These are phyloP conservation scores for Pholiota adiposa DNA, from an alignment of 1,284 basidiomycete species.

Conservation along the genomic window DNA sequence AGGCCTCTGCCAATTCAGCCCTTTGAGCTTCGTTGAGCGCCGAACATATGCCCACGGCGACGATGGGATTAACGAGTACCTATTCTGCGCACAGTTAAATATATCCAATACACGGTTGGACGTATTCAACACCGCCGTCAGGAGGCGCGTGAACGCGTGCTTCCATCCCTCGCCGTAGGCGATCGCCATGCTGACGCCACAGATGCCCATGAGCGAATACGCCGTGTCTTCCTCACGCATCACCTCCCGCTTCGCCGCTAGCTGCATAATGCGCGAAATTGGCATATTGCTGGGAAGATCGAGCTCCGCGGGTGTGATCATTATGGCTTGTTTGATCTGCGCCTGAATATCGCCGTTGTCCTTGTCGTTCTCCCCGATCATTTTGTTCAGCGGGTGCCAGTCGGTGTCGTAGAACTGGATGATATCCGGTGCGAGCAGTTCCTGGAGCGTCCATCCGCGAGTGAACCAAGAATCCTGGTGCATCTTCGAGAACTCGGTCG, in stretches of 20 bases:
- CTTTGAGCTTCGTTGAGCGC: neutral
- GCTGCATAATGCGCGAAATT: neutral
- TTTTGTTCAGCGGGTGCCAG: neutral
- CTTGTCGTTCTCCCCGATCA: neutral
- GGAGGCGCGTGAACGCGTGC: neutral
- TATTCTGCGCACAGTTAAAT: neutral
- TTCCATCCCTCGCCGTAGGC: neutral
- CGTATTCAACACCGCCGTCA: neutral
- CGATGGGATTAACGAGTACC: neutral
- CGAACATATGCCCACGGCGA: neutral
- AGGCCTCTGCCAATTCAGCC: neutral
- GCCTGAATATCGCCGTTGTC: neutral
- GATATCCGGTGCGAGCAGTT: conserved; percentile 2
- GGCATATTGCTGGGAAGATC: neutral
- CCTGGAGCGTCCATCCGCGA: conserved; percentile 14
- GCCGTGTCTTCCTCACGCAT: neutral
- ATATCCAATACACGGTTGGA: neutral
- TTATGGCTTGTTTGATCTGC: neutral
- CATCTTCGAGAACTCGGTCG: conserved; percentile 1
- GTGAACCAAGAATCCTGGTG: conserved; percentile 11
- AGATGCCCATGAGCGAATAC: neutral
- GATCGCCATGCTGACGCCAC: neutral
- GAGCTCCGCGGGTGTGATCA: neutral
- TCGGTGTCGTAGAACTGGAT: conserved; percentile 3
- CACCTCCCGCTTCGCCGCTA: neutral